Evolutionary conservation across 2,329 filamentous ascomycete species (phyloP), one percentile per base, ranked within the genome.

Genomic region (Calycina herbarum): DNA sequence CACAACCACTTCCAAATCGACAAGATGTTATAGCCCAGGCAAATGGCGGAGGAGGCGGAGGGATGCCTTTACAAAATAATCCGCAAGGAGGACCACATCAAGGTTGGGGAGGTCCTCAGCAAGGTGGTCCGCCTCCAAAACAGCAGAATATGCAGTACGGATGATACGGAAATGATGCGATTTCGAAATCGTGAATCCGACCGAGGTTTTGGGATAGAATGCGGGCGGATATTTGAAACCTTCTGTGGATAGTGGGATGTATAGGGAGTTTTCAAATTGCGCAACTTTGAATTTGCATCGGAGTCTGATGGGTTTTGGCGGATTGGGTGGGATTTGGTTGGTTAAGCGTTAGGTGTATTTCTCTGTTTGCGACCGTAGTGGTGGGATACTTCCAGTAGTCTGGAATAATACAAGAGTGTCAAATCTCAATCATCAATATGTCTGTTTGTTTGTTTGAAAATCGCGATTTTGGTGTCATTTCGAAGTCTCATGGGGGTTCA

Each of bases 1-100:
- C 86, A 69, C 89, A 94, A 76, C 86, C 87, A 10, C 81, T 89
- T 63, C 81, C 85, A 69, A 75, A 75, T 27, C 66, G 75, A 62
- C 73, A 70, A 59, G 74, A 77, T 67, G 72, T 76, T 20, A 66
- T 74, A 24, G 68, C 69, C 5, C 69, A 72, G 64, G 66, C 63
- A 40, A 68, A 71, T 63, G 69, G 69, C n/a, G 68, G 38, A 66
- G 72, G 73, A 10, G 71, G 69, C 45, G 67, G 67, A 17, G 60
- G 62, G 5, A 66, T 72, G 62, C 73, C 71, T 13, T 67, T 74
- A 64, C 73, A 75, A 45, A 67, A 73, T 31, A 69, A 67, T 51
- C 66, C 63, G 8, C 64, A 65, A 56, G 65, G 57, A 13, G 63
- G 68, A 33, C 65, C 67, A 7, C 72, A 69, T 48, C 68, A 66